phyloP scores from a whole-genome alignment of 805 yeast species.

The Yarrowia divulgata region DNA sequence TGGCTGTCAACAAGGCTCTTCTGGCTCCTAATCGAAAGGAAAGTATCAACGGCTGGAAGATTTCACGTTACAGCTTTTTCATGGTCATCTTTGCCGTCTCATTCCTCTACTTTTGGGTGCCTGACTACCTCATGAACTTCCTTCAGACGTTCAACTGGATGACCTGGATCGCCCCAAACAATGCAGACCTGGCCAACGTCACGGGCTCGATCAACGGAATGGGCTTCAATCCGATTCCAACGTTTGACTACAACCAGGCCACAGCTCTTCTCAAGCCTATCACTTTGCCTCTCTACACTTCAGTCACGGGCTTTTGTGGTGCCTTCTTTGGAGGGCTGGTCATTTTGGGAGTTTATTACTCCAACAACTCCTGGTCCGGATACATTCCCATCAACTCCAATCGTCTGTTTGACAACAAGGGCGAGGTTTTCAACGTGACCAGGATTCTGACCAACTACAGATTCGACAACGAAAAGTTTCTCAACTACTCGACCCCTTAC shows the following conservation, averaged over 20 bases:
- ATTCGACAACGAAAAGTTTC: neutral
- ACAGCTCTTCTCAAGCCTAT: neutral
- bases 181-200: neutral
- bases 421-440: neutral
- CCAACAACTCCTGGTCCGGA: neutral
- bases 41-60: neutral
- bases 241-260: neutral
- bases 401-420: neutral
- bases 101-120: neutral
- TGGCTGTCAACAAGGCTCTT: neutral
- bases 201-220: neutral
- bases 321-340: neutral
- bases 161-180: neutral
- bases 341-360: neutral
- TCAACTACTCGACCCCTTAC: neutral
- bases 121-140: neutral
- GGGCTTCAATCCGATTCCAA: neutral
- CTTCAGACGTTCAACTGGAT: neutral
- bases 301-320: neutral
- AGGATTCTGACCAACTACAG: neutral
- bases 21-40: neutral
- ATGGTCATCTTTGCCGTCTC: neutral
- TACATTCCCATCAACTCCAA: neutral
- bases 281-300: neutral
- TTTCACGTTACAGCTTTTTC: neutral